These are phyloP conservation scores for Aspergillus taichungensis DNA, from an alignment of 495 filamentous ascomycete species.

Conservation along the genomic window DNA sequence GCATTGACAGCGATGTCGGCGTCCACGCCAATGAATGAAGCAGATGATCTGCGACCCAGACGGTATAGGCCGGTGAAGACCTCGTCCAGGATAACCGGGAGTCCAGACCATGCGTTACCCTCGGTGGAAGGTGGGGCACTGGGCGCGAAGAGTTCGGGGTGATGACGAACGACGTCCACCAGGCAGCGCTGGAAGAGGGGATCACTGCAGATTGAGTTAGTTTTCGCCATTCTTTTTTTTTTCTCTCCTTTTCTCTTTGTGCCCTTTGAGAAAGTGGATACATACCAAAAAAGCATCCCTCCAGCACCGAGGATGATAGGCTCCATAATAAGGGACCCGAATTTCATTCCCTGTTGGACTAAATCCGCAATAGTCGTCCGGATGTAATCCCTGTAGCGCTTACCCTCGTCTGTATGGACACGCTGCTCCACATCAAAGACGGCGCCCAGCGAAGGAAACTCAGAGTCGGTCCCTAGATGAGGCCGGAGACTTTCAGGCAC, in stretches of 20 bases:
- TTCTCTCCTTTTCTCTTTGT: no score
- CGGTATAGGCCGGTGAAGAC: conserved; percentile 77
- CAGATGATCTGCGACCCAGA: conserved; percentile 55
- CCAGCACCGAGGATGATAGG: conserved; percentile 68
- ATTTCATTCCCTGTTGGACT: conserved; percentile 48
- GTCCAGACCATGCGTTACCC: conserved; percentile 49
- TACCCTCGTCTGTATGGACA: conserved; percentile 26
- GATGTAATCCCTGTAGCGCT: conserved; percentile 52
- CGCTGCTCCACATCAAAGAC: conserved; percentile 54
- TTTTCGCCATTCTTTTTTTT: neutral
- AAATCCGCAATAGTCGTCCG: conserved; percentile 39
- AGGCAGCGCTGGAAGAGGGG: conserved; percentile 68
- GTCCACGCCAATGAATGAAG: conserved; percentile 54
- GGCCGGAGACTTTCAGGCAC: conserved; percentile 38
- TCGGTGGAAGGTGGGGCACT: conserved; percentile 4
- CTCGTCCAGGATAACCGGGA: conserved; percentile 71
- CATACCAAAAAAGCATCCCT: conserved; percentile 68
- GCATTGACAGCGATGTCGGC: conserved; percentile 69
- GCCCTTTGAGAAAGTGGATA: neutral
- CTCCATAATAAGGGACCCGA: conserved; percentile 68
- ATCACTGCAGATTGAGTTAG: conserved; percentile 38
- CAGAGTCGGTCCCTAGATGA: conserved; percentile 34
- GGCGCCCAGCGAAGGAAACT: conserved; percentile 42
- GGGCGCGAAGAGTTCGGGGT: conserved; percentile 38
- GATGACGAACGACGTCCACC: conserved; percentile 50